Evolutionary conservation across 352 stramenopile species (phyloP).

Genomic region (Thalassiosira pacifica): DNA sequence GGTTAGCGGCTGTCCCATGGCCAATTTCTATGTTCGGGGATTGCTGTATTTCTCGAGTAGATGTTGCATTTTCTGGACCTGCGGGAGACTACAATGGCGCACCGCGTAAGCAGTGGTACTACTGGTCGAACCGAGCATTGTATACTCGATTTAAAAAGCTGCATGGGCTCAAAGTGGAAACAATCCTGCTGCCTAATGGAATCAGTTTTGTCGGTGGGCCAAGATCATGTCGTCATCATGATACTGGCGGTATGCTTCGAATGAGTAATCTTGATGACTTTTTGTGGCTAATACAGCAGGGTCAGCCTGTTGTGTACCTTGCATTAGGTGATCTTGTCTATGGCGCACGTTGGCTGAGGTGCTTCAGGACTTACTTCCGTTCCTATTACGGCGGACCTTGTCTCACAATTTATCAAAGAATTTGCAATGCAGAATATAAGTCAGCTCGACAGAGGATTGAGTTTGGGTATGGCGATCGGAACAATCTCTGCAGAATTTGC

Average conservation of each 20-base stretch:
- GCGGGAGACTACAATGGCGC: conserved; percentile 50
- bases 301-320: background rate
- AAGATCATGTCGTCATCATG: conserved; percentile 4
- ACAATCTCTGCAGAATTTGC: conserved; percentile 26
- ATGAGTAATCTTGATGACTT: conserved; percentile 41
- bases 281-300: conserved; percentile 16
- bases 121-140: conserved; percentile 31
- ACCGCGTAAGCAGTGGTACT: conserved; percentile 9
- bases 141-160: conserved; percentile 57
- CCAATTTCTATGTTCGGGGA: conserved; percentile 63
- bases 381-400: background rate
- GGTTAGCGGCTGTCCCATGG: conserved; percentile 34
- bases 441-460: conserved; percentile 34
- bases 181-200: conserved; percentile 54
- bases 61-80: conserved; percentile 55
- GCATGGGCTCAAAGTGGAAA: conserved; percentile 61
- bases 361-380: conserved; percentile 40
- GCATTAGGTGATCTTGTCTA: conserved; percentile 13
- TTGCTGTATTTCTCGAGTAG: conserved; percentile 36
- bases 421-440: conserved; percentile 28
- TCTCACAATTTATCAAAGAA: conserved; percentile 17
- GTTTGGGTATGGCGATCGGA: conserved; percentile 30
- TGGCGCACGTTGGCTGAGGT: background rate
- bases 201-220: conserved; percentile 46
- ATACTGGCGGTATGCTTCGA: background rate